Percentiles rank a stretch among this genome's conserved stretches.
These are phyloP conservation scores for Phaeotremella fagi DNA, from an alignment of 768 basidiomycete genomes.

Conservation along the genomic window DNA sequence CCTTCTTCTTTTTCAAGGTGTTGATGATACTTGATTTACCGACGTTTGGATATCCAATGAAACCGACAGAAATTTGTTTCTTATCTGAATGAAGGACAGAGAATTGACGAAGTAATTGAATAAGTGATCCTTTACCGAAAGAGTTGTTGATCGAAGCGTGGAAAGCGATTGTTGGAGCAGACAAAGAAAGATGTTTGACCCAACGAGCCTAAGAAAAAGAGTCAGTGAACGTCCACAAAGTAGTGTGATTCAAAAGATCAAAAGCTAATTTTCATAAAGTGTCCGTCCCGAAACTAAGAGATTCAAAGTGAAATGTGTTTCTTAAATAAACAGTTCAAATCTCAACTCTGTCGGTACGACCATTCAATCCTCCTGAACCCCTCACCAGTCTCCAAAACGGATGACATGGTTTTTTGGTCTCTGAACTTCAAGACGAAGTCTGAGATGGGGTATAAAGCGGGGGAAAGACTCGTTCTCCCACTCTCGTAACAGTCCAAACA, in stretches of 20 bases:
- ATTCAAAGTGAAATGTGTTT: constrained; percentile 20
- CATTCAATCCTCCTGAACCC: constrained; percentile 41
- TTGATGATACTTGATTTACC: constrained; percentile 98
- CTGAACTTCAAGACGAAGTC: constrained; percentile 31
- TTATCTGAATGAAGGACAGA: constrained; percentile 95
- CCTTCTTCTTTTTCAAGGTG: constrained; percentile 95
- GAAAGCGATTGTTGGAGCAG: constrained; percentile 94
- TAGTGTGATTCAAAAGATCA: too few species aligned
- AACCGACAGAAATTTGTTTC: constrained; percentile 97
- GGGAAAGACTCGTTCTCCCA: constrained; percentile 52
- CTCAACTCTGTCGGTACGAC: constrained; percentile 52
- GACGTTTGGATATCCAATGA: constrained; percentile 97
- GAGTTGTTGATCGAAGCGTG: constrained; percentile 99
- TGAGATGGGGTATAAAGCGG: constrained; percentile 35
- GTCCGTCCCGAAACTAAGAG: constrained; percentile 54
- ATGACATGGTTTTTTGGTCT: constrained; percentile 31
- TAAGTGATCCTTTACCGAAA: constrained; percentile 96
- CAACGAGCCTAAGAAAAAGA: constrained; percentile 88
- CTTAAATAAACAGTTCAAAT: constrained; percentile 25
- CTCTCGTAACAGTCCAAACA: constrained; percentile 53
- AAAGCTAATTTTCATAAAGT: too few species aligned
- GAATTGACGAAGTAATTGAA: constrained; percentile 93
- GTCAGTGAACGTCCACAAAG: too few species aligned
- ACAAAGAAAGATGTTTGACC: constrained; percentile 88
- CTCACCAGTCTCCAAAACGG: constrained; percentile 48